Percentiles rank a stretch among this genome's conserved stretches.
Conservation (phyloP, 805 yeast species). For the Saccharomyces mikatae region DNA sequence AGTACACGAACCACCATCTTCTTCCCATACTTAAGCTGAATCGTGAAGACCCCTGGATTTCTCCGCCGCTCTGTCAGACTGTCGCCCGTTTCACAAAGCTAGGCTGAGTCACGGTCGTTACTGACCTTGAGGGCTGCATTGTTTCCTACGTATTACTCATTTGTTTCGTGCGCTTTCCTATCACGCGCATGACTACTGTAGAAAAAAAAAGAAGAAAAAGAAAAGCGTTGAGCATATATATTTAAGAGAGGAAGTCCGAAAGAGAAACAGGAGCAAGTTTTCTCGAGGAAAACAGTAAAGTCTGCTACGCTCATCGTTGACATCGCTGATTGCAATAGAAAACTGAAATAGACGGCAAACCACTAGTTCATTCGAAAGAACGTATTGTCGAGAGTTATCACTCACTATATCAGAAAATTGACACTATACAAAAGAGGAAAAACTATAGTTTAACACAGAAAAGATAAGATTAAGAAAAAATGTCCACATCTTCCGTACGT, state of each 20-base stretch:
- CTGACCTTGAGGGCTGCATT: not conserved
- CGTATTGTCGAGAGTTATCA: not conserved
- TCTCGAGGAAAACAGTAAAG: not conserved
- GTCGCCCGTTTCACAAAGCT: not conserved
- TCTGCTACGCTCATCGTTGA: not conserved
- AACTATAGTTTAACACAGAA: not conserved
- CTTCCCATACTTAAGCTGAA: not conserved
- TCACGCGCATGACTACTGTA: not conserved
- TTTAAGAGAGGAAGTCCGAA: not conserved
- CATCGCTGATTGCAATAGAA: not conserved
- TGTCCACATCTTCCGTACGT: constrained; percentile 13
- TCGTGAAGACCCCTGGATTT: not conserved
- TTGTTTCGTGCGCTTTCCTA: not conserved
- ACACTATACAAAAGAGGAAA: not conserved
- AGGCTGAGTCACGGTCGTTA: not conserved
- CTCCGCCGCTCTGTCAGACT: not conserved
- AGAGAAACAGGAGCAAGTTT: not conserved
- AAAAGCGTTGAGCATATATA: not conserved
- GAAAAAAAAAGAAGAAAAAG: not conserved
- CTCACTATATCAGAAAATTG: not conserved
- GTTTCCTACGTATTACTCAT: not conserved
- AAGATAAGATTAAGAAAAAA: constrained; percentile 6
- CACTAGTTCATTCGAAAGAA: not conserved
- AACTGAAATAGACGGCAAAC: not conserved
- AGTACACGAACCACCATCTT: not conserved